Base-by-base conservation (phyloP, 768 basidiomycete genomes). In the Tubosaeta brunneosetosa region DNA sequence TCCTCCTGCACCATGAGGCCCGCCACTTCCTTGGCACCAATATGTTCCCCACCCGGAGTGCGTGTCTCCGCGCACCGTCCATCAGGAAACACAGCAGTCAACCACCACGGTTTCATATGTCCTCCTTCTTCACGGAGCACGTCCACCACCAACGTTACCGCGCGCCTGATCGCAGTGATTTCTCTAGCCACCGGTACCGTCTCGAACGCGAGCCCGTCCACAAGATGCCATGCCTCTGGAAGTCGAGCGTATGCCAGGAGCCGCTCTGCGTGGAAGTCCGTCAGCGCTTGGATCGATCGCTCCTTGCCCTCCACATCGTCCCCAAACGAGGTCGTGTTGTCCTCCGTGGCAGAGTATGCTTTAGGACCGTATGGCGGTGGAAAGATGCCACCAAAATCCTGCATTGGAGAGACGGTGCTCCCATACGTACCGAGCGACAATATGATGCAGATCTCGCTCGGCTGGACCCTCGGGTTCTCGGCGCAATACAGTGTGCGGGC, bases 341-440 rank as follows among this genome's bases (percentile, higher is more conserved):
- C 56, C 4, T 52, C 69, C 12, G 61, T 62, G 25, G 60, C 59
- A 0, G 67, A 67, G 54, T 68, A 77, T 22, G 63, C 76, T 51
- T 66, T 72, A 3, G 88, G 87, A 1, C 87, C 88, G 60, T 78
- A 89, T 0, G 88, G 86, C 0, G 85, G 83, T 2, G 89, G 89
- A 61, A 90, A 91, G 56, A 79, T 72, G 7, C 87, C 90, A 53
- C 77, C 75, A 61, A 85, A 91, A 63, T 92, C 90, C 53, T 87
- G 83, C 49, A 85, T 77, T 0, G 83, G 81, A 7, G 66, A 63
- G 14, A 88, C 71, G 5, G 78, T 83, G 2, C 86, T 84, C 34
- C 89, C 88, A 60, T 80, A 90, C 0, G 87, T 83, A 16, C 90
- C 89, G 27, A 91, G 68, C 6, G 86, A 89, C 5, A 93, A 74